Evolutionary conservation across 1,284 basidiomycete species (phyloP), one percentile per base, ranked within the genome.

Genomic region (Gomphus bonarii): DNA sequence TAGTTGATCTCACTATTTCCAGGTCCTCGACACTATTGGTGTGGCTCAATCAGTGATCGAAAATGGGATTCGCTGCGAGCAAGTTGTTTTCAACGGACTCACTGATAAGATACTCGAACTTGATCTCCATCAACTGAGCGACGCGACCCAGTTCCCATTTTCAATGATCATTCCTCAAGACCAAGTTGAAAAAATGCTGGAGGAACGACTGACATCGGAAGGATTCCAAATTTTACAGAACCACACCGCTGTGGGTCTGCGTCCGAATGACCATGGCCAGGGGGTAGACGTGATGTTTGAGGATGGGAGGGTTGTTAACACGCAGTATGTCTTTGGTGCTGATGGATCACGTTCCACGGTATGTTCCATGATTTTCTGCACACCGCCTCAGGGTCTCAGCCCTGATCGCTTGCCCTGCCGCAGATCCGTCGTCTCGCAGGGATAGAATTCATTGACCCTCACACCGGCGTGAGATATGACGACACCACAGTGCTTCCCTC

Each of bases 331-430:
- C 1, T 63, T 82, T 31, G 80, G 77, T 42, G 79, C 81, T 11
- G 80, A 83, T 64, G 81, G 81, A n/a, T 68, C 75, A 16, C 71
- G 66, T 54, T 83, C 81, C 2, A 65, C 68, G 16, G 81, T 79
- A 63, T 61, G 78, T 61, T 33, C 31, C 14, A n/a, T 7, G 14
- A 11, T 64, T 60, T 57, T 40, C 64, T 0, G 10, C 31, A 10
- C 65, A 66, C 5, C 55, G 74, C n/a, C 36, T 67, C 66, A 2
- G 43, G 18, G 22, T 28, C 16, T 22, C 8, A 14, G 31, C 20
- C n/a, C 38, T 8, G 18, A 20, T 20, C 28, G 22, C 63, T 66
- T 57, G 71, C 10, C 33, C 20, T 25, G 31, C 10, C 16, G 18
- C 14, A 50, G 49, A 50, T 50, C 16, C 49, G 49, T 9, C 74